Percentiles rank a stretch among this genome's conserved stretches.
Evolutionary conservation across 768 basidiomycete species (phyloP).

Genomic region (Lenzites betulinus): DNA sequence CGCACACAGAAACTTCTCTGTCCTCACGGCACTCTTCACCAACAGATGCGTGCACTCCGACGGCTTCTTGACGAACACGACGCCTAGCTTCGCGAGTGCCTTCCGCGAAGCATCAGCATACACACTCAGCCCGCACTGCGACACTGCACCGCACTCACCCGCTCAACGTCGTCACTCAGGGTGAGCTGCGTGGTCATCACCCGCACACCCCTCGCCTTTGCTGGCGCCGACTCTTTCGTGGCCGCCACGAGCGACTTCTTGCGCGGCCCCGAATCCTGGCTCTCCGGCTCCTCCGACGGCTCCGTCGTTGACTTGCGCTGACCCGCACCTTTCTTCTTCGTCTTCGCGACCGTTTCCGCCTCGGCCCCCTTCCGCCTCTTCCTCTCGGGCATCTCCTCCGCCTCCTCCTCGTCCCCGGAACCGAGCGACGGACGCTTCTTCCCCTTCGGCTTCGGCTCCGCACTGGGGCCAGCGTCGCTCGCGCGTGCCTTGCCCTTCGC

Average conservation of each 20-base stretch:
- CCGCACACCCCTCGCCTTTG: slow-evolving; percentile 37
- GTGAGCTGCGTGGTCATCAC: slow-evolving; percentile 71
- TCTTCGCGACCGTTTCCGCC: slow-evolving; percentile 20
- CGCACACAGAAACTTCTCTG: slow-evolving; percentile 86
- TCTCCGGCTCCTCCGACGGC: slow-evolving; percentile 6
- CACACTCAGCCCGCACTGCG: background rate
- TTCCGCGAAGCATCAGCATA: slow-evolving; percentile 30
- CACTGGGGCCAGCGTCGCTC: background rate
- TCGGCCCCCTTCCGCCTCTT: slow-evolving; percentile 25
- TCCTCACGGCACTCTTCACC: slow-evolving; percentile 67
- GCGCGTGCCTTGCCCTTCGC: slow-evolving; percentile 25
- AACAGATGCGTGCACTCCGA: slow-evolving; percentile 81
- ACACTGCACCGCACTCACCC: slow-evolving; percentile 43
- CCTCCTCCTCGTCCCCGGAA: slow-evolving; percentile 25
- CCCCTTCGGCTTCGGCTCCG: slow-evolving; percentile 16
- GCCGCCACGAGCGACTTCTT: background rate
- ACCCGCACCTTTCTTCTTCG: slow-evolving; percentile 8
- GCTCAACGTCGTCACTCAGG: slow-evolving; percentile 57
- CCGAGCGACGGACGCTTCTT: slow-evolving; percentile 31
- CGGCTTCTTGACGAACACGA: slow-evolving; percentile 59
- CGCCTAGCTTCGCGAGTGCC: slow-evolving; percentile 67
- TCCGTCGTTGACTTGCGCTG: slow-evolving; percentile 9
- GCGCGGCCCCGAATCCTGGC: slow-evolving; percentile 1
- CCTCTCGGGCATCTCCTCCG: slow-evolving; percentile 25
- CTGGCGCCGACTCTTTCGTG: background rate